Evolutionary conservation across 2,329 filamentous ascomycete species (phyloP), one percentile per base, ranked within the genome.

Genomic region (Botrytis medusae): DNA sequence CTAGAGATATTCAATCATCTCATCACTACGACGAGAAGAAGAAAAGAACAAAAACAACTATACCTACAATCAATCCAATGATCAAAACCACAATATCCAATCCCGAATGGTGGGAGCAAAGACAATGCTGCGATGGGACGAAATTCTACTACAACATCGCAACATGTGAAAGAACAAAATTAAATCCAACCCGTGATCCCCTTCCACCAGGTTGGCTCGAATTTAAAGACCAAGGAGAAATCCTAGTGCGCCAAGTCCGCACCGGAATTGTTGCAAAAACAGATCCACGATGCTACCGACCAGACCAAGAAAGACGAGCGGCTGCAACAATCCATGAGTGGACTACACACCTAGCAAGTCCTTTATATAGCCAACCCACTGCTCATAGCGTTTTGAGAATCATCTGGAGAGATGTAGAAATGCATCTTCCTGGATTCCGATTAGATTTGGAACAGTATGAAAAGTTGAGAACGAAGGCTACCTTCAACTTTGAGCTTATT

Each of bases 141-240:
- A 72, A 65, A 29, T 72, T 67, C 34, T 72, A 65, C 69, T 72
- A 57, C 60, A 72, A 72, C 60, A 22, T 72, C 8, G 69, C 69
- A 54, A 67, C 69, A 57, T 5, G 67, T 18, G 34, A 72, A 65
- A 67, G 69, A 44, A 72, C 69, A 14, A 72, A 72, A 34, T 22
- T 72, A 20, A 64, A 72, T 40, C 69, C 61, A 8, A 54, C 44
- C 29, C 44, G 34, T 14, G 69, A 37, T 54, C n/a, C 69, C 42
- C 46, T 72, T 18, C 61, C 60, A 7, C 60, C 69, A 14, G 69
- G 60, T 1, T 72, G 69, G 69, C 16, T 10, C 22, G 61, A 72
- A 42, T 37, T 44, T 59, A 4, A 42, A 29, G 16, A 29, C 1
- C 22, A 72, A 14, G 61, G 61, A 57, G 69, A 72, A 57, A 72